A percentile compares a stretch with the other conserved stretches of the same genome.
phyloP scores from a whole-genome alignment of 371 early-diverging fungal genomes.

The Apophysomyces variabilis region DNA sequence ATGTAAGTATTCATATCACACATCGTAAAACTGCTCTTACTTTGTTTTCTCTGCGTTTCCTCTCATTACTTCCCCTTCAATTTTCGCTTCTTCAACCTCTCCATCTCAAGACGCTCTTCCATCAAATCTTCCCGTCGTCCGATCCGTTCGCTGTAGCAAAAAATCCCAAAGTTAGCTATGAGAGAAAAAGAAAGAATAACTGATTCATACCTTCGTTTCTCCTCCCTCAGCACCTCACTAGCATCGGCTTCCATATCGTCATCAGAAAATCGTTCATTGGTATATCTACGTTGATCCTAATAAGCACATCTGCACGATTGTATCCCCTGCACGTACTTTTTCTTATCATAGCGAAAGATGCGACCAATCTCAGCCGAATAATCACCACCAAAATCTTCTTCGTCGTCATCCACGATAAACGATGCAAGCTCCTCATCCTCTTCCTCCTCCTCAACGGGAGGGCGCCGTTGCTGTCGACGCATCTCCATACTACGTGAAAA shows the following conservation, averaged over 20 bases:
- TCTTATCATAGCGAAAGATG: constrained; percentile 52
- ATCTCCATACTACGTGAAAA: constrained; percentile 30
- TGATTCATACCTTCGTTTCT: constrained; percentile 55
- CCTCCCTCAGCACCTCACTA: constrained; percentile 60
- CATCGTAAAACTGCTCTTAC: neutral
- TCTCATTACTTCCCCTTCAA: constrained; percentile 16
- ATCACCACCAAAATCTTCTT: constrained; percentile 30
- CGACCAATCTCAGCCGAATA: constrained; percentile 52
- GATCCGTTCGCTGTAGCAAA: constrained; percentile 50
- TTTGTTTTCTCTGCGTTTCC: neutral
- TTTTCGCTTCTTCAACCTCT: constrained; percentile 66
- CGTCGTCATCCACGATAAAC: constrained; percentile 58
- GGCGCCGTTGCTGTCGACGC: constrained; percentile 19
- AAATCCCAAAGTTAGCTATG: constrained; percentile 6
- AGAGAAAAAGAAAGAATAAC: neutral
- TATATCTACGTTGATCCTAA: constrained; percentile 36
- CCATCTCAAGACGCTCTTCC: constrained; percentile 70
- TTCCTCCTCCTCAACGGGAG: constrained; percentile 35
- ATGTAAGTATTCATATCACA: neutral
- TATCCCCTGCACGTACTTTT: constrained; percentile 16
- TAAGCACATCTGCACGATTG: too few species aligned
- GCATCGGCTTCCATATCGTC: constrained; percentile 69
- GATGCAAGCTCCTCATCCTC: constrained; percentile 43
- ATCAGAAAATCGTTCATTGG: constrained; percentile 58
- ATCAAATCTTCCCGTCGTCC: constrained; percentile 54